Percentiles rank a stretch among this genome's conserved stretches.
Conservation (phyloP, 257 asterid species). For the Solanum chmielewskii region DNA sequence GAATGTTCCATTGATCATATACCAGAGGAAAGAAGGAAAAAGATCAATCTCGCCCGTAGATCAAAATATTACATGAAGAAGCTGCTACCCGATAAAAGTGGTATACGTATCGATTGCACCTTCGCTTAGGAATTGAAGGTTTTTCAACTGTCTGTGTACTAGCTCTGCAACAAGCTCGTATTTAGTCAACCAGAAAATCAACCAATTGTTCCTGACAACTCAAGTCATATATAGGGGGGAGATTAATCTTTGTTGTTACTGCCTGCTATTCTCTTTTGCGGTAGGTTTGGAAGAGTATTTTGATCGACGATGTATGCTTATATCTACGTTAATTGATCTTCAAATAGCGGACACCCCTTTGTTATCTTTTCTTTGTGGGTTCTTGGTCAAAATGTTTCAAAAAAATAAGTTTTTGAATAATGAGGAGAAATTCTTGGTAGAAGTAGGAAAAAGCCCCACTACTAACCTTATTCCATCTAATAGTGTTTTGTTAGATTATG, state of each 20-base stretch:
- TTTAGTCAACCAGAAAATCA: background rate
- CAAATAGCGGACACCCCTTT: background rate
- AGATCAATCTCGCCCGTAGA: slow-evolving; percentile 61
- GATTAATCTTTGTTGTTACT: background rate
- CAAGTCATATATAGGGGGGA: background rate
- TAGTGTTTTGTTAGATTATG: background rate
- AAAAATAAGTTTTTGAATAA: too few relatives aligned
- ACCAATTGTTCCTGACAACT: background rate
- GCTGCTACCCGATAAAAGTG: slow-evolving; percentile 65
- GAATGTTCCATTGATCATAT: slow-evolving; percentile 62
- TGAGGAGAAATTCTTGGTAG: background rate
- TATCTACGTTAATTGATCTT: background rate
- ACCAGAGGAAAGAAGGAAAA: slow-evolving; percentile 70
- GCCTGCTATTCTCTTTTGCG: background rate
- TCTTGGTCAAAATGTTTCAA: background rate
- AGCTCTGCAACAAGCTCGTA: background rate
- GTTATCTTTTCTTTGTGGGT: too few relatives aligned
- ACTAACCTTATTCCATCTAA: background rate
- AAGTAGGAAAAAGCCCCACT: background rate
- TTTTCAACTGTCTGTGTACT: background rate
- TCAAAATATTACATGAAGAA: slow-evolving; percentile 85
- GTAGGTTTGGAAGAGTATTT: background rate
- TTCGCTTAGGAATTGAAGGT: slow-evolving; percentile 12
- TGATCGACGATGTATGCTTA: background rate
- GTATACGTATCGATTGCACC: slow-evolving; percentile 43